Percentiles rank a stretch among this genome's conserved stretches.
Evolutionary conservation across 768 basidiomycete species (phyloP).

Genomic region (Tubosaeta sp.): DNA sequence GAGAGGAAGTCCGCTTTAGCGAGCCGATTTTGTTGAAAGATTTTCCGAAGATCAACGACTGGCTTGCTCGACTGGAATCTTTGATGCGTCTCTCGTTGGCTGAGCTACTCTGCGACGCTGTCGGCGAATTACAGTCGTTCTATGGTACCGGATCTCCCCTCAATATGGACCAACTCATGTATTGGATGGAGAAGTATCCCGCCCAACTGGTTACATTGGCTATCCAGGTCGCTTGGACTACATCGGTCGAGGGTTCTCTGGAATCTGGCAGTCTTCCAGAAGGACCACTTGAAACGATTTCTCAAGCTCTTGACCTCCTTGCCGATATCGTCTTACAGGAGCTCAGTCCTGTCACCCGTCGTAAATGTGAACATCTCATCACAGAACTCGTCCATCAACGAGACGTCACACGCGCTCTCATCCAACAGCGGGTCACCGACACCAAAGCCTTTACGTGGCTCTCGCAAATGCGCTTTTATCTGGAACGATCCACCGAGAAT

Average conservation of each 20-base stretch:
- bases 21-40: conserved; percentile 85
- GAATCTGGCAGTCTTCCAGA: conserved; percentile 55
- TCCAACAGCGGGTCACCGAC: conserved; percentile 59
- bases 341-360: conserved; percentile 83
- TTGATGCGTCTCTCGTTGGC: conserved; percentile 93
- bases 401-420: conserved; percentile 83
- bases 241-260: conserved; percentile 69
- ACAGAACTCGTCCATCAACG: conserved; percentile 98
- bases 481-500: conserved; percentile 65
- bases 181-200: conserved; percentile 92
- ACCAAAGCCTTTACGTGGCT: conserved; percentile 85
- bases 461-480: conserved; percentile 98
- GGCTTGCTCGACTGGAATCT: conserved; percentile 87
- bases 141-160: conserved; percentile 65
- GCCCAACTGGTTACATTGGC: conserved; percentile 97
- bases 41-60: conserved; percentile 97
- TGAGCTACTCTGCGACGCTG: conserved; percentile 71
- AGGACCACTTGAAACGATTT: conserved; percentile 66
- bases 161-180: conserved; percentile 65
- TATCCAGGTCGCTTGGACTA: conserved; percentile 92
- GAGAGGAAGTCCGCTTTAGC: conserved; percentile 86
- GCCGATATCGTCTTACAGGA: conserved; percentile 95
- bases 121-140: conserved; percentile 74
- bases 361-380: conserved; percentile 98
- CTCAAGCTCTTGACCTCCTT: conserved; percentile 86